Base-by-base conservation (phyloP, 257 asterid species). In the Lantana camara region DNA sequence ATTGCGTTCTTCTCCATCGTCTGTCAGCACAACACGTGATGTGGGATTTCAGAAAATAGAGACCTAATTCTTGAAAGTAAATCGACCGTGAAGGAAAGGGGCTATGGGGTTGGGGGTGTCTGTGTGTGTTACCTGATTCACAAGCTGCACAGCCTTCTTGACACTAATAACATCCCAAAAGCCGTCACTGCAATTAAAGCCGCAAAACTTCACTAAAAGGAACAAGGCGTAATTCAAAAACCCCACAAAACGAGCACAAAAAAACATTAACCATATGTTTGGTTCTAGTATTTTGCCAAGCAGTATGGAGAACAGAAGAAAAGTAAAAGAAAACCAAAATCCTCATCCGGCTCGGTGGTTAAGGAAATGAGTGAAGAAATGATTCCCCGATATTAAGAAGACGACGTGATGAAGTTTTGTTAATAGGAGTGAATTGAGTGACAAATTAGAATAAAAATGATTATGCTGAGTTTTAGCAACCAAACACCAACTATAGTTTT, bases 101-200 rank as follows among this genome's bases (percentile, higher is more conserved):
- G 27, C 0, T 30, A 35, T 35, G 40, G 4, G 40, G 4, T 35
- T 1, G 40, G 8, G 40, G 4, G 35, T 30, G 35, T 3, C 4
- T 30, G 35, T 35, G 40, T n/a, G 38, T n/a, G 32, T 40, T 83
- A 90, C 99, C 92, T 86, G 95, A 53, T 77, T 75, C 37, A 90
- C 89, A 38, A 90, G 87, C 71, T 94, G 99, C 46, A 74, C 74
- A 17, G 96, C 95, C 77, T 88, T 94, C 90, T 83, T 90, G 58
- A 42, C 67, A 60, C 70, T 90, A 35, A 88, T 62, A 10, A 94
- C 99, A 60, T 94, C 99, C 98, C 98, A 88, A 47, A 94, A 94
- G 29, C 98, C 99, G 66, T 94, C 97, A 58, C 99, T 93, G 46
- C 57, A 77, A 63, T 52, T 57, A 77, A 64, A 54, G 27, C 57